Evolutionary conservation across 441 rosid species (phyloP).

Genomic region (Isatis lusitanica): DNA sequence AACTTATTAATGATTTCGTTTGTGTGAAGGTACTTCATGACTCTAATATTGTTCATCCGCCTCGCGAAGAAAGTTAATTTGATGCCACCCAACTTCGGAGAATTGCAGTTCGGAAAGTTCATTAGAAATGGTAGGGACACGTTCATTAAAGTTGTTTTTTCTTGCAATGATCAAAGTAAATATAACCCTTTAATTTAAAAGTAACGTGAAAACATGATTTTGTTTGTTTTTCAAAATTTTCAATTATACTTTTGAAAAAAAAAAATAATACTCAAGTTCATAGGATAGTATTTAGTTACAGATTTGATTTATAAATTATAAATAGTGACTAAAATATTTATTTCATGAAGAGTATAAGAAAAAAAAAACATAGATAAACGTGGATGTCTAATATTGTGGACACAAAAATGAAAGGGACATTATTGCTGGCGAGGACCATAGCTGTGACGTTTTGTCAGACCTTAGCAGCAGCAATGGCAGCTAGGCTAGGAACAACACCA

Average conservation of each 20-base stretch:
- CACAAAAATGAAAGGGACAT: slow-evolving; percentile 37
- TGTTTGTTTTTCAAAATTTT: background rate
- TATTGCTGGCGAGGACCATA: slow-evolving; percentile 56
- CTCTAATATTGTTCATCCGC: slow-evolving; percentile 50
- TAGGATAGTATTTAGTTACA: background rate
- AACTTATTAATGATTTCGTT: slow-evolving; percentile 1
- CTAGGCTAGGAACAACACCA: slow-evolving; percentile 57
- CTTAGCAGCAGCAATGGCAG: slow-evolving; percentile 75
- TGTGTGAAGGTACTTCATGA: slow-evolving; percentile 54
- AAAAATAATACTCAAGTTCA: background rate
- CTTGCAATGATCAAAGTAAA: background rate
- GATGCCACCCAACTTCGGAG: slow-evolving; percentile 54
- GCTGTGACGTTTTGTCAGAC: slow-evolving; percentile 76
- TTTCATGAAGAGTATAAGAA: too few relatives aligned
- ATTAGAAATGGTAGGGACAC: slow-evolving; percentile 54
- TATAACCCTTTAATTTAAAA: background rate
- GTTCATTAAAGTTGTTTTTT: background rate
- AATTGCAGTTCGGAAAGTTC: slow-evolving; percentile 56
- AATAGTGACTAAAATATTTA: background rate
- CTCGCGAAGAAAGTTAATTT: slow-evolving; percentile 54
- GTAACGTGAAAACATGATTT: background rate
- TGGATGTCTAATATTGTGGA: slow-evolving; percentile 3
- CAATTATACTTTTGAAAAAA: background rate
- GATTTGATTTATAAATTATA: too few relatives aligned
- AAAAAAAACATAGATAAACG: background rate